phyloP scores from a whole-genome alignment of 371 early-diverging fungal genomes.

The Sanchytrium tribonematis region DNA sequence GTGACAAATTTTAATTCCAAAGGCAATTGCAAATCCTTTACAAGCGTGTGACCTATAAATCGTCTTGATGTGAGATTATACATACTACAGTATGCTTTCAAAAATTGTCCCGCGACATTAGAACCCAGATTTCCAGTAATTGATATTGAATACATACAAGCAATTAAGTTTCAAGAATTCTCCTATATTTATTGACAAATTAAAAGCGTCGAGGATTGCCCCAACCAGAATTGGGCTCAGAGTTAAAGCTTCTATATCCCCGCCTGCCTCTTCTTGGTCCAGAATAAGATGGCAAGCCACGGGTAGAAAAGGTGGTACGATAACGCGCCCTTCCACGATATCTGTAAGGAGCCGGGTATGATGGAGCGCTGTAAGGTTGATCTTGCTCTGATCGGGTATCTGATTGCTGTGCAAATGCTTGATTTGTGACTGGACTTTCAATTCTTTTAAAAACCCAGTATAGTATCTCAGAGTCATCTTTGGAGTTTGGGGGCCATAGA shows the following conservation, averaged over 20 bases:
- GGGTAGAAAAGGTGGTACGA: not conserved
- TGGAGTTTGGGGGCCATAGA: not conserved
- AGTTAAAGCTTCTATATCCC: too few species aligned
- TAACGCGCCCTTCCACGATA: not conserved
- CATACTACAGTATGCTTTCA: not conserved
- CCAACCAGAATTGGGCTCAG: too few species aligned
- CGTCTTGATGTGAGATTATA: not conserved
- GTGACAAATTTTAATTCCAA: not conserved
- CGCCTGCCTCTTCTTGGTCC: too few species aligned
- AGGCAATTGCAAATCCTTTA: not conserved
- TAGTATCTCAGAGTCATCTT: not conserved
- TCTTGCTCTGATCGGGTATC: not conserved
- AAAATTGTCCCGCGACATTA: not conserved
- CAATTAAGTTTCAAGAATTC: not conserved
- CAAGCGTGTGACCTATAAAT: not conserved
- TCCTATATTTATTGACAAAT: not conserved
- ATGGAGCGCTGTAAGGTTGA: not conserved
- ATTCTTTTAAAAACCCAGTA: not conserved
- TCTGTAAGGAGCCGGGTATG: not conserved
- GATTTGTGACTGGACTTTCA: not conserved
- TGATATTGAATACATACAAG: not conserved
- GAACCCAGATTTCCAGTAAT: not conserved
- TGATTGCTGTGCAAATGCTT: not conserved
- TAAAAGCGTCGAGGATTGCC: too few species aligned
- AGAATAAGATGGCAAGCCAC: not conserved